A percentile compares a stretch with the other conserved stretches of the same genome.
These are phyloP conservation scores for Chamaecrista fasciculata DNA, from an alignment of 306 rosid species.

Conservation along the genomic window DNA sequence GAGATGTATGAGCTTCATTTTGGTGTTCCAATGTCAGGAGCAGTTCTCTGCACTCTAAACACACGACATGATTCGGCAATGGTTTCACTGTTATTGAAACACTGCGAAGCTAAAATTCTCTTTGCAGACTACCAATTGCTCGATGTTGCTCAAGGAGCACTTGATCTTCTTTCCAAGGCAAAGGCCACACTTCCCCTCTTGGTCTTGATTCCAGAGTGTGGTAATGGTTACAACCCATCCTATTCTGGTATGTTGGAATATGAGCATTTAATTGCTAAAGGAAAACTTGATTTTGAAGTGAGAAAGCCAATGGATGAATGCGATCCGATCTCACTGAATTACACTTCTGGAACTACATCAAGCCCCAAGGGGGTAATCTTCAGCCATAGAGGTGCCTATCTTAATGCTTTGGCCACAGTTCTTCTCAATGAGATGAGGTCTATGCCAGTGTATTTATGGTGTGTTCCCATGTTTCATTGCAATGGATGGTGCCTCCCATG, in stretches of 20 bases:
- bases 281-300: conserved; percentile 48
- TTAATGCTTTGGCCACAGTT: conserved; percentile 64
- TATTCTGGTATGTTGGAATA: conserved; percentile 44
- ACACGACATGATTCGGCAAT: conserved; percentile 61
- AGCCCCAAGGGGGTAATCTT: conserved; percentile 86
- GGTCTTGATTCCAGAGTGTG: conserved; percentile 53
- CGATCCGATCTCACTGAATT: conserved; percentile 76
- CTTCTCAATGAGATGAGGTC: conserved; percentile 68
- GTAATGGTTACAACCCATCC: neutral
- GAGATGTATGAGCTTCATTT: conserved; percentile 87
- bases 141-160: conserved; percentile 58
- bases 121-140: conserved; percentile 62
- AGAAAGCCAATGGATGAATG: conserved; percentile 66
- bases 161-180: conserved; percentile 45
- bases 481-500: conserved; percentile 95
- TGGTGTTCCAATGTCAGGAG: conserved; percentile 91
- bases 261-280: conserved; percentile 58
- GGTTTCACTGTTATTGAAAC: conserved; percentile 53
- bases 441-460: conserved; percentile 73
- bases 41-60: conserved; percentile 70
- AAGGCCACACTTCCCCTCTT: conserved; percentile 40
- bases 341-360: conserved; percentile 95
- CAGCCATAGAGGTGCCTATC: conserved; percentile 90
- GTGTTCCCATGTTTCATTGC: conserved; percentile 95
- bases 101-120: conserved; percentile 70